Evolutionary conservation across 2,329 filamentous ascomycete species (phyloP).

Genomic region (Alternaria atra): DNA sequence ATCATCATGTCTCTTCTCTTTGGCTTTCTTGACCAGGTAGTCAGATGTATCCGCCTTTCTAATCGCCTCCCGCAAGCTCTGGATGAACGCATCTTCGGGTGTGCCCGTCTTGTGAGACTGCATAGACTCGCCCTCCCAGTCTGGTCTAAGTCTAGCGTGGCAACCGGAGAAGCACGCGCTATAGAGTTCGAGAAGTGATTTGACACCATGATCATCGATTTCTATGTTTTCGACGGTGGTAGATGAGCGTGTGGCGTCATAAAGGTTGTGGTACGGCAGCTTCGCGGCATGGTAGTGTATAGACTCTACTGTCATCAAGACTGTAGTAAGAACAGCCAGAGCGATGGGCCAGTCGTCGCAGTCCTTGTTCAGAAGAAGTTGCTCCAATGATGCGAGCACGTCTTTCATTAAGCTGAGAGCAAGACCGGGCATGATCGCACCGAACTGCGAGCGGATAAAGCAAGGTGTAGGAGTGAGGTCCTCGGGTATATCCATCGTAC

Average conservation of each 20-base stretch:
- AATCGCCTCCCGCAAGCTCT: slow-evolving; percentile 38
- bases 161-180: slow-evolving; percentile 45
- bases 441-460: slow-evolving; percentile 52
- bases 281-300: slow-evolving; percentile 52
- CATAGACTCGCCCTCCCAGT: slow-evolving; percentile 40
- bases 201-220: slow-evolving; percentile 39
- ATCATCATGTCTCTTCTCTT: slow-evolving; percentile 28
- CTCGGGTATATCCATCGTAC: slow-evolving; percentile 27
- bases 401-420: slow-evolving; percentile 44
- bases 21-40: slow-evolving; percentile 37
- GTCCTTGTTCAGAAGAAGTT: slow-evolving; percentile 40
- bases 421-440: slow-evolving; percentile 45
- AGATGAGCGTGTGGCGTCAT: not conserved
- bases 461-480: slow-evolving; percentile 44
- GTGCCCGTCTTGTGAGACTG: not conserved
- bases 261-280: slow-evolving; percentile 43
- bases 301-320: slow-evolving; percentile 52
- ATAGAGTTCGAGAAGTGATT: slow-evolving; percentile 45
- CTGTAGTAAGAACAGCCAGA: slow-evolving; percentile 42
- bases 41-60: slow-evolving; percentile 23
- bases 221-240: slow-evolving; percentile 15
- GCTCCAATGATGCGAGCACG: slow-evolving; percentile 44
- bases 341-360: slow-evolving; percentile 45
- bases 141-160: slow-evolving; percentile 40
- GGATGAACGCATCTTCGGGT: slow-evolving; percentile 40